phyloP scores from a whole-genome alignment of 2,329 filamentous ascomycete genomes.

The Mollisiaceae sp. region DNA sequence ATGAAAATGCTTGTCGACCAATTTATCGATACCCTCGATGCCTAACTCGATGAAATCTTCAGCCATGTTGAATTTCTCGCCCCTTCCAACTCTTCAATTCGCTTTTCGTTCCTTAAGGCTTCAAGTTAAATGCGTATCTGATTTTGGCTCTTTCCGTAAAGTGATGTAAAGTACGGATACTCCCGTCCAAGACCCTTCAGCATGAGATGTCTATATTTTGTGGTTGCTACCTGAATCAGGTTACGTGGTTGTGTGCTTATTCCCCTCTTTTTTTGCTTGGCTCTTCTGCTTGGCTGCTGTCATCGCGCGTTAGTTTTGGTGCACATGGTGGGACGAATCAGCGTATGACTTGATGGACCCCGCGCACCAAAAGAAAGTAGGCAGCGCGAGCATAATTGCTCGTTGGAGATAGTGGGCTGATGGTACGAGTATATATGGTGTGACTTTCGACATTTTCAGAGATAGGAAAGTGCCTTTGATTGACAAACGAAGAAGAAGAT shows the following conservation, averaged over 20 bases:
- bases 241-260: background rate
- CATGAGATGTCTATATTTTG: background rate
- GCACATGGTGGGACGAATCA: background rate
- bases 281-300: slow-evolving; percentile 7
- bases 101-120: background rate
- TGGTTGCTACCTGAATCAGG: background rate
- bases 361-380: background rate
- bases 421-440: no score
- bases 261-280: background rate
- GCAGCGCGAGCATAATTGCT: no score
- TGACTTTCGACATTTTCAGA: no score
- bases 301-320: slow-evolving; percentile 8
- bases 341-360: background rate
- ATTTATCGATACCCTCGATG: slow-evolving; percentile 28
- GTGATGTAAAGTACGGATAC: background rate
- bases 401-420: no score
- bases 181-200: background rate
- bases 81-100: background rate
- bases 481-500: no score
- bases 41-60: slow-evolving; percentile 28
- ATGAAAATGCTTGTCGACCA: slow-evolving; percentile 35
- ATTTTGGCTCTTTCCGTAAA: background rate
- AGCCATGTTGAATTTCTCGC: slow-evolving; percentile 2
- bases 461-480: no score
- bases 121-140: no score